Percentiles rank a stretch among this genome's conserved stretches.
Conservation (phyloP, 2,329 filamentous ascomycete genomes). For the Diplodia sapinea region DNA sequence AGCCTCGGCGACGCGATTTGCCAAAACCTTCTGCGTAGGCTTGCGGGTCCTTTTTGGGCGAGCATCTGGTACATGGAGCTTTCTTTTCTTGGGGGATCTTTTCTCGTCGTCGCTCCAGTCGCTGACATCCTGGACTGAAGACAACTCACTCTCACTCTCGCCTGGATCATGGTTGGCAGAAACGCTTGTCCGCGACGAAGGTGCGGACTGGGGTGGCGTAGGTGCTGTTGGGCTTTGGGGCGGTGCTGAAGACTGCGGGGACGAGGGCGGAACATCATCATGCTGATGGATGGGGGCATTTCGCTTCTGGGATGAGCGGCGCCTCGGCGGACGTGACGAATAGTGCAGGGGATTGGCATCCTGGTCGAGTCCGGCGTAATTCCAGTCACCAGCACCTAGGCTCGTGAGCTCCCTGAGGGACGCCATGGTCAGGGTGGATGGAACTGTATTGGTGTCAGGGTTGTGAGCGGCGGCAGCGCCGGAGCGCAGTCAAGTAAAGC, state of each 20-base stretch:
- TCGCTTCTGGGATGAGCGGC: neutral
- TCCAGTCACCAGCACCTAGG: neutral
- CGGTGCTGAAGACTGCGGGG: neutral
- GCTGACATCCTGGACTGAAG: constrained; percentile 5
- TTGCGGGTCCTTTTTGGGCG: neutral
- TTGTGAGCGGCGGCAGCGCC: neutral
- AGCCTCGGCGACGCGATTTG: neutral
- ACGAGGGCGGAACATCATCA: neutral
- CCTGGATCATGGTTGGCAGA: neutral
- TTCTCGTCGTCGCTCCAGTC: neutral
- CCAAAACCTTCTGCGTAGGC: neutral
- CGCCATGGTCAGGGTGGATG: neutral
- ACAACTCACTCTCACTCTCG: constrained; percentile 8
- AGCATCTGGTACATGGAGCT: neutral
- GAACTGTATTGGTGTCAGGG: neutral
- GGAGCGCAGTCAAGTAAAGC: neutral
- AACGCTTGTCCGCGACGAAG: neutral
- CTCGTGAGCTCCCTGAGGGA: neutral
- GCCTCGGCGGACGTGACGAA: neutral
- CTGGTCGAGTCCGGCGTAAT: neutral
- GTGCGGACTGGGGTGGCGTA: neutral
- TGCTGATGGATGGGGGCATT: neutral
- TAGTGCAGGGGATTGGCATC: neutral
- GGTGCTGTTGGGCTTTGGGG: neutral
- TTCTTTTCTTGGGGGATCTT: neutral